phyloP scores from a whole-genome alignment of 345 rosid species.

The Fremontodendron californicum region DNA sequence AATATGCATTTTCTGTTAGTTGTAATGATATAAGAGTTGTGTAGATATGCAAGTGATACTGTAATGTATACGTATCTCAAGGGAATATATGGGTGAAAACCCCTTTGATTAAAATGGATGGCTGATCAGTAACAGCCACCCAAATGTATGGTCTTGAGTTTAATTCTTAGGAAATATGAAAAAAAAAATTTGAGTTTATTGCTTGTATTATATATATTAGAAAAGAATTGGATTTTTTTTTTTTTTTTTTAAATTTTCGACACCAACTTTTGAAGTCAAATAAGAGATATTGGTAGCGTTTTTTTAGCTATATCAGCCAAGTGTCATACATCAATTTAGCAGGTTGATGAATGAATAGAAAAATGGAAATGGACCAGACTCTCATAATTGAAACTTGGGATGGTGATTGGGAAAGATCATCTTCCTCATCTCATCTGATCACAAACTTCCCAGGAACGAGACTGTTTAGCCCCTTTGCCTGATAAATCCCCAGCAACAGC shows the following conservation, averaged over 20 bases:
- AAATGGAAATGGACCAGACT: too few relatives aligned
- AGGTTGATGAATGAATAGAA: background rate
- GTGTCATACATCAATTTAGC: background rate
- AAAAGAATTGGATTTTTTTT: background rate
- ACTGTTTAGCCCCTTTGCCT: background rate
- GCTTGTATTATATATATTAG: background rate
- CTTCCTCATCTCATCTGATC: background rate
- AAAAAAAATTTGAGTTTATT: too few relatives aligned
- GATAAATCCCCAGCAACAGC: conserved; percentile 20
- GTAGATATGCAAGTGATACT: background rate
- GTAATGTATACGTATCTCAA: background rate
- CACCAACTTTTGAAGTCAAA: background rate
- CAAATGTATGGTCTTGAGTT: background rate
- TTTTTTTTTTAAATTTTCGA: background rate
- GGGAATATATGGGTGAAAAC: background rate
- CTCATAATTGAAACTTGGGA: too few relatives aligned
- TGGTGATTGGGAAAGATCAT: background rate
- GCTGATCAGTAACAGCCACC: background rate
- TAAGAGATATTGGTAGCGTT: background rate
- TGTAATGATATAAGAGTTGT: background rate
- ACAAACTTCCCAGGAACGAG: background rate
- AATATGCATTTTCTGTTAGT: background rate
- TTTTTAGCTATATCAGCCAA: background rate
- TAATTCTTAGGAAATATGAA: background rate
- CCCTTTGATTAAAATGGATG: background rate